A percentile compares a stretch with the other conserved stretches of the same genome.
These are phyloP conservation scores for Eimeria praecox DNA, from an alignment of 169 alveolate genomes.

Conservation along the genomic window DNA sequence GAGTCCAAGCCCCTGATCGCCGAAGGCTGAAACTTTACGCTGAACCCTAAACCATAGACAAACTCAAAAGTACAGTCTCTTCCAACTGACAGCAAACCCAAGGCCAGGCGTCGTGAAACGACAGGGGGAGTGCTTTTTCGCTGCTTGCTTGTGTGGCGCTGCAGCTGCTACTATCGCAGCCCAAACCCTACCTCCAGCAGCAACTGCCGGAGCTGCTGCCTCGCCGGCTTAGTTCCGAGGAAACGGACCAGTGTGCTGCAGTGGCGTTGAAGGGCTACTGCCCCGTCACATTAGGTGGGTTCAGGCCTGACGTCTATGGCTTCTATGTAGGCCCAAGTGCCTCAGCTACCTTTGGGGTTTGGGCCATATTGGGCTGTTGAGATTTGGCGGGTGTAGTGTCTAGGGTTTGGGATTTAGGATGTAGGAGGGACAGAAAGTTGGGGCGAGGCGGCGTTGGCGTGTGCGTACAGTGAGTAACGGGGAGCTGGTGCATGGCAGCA, in stretches of 20 bases:
- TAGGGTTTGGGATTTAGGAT: background rate
- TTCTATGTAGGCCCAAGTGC: background rate
- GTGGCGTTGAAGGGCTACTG: conserved; percentile 50
- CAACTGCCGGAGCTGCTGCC: conserved; percentile 63
- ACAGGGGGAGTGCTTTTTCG: background rate
- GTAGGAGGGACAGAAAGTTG: background rate
- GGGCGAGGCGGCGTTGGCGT: background rate
- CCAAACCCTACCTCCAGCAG: conserved; percentile 45
- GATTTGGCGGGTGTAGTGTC: background rate
- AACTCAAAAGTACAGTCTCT: background rate
- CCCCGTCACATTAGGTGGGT: conserved; percentile 63
- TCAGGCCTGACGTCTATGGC: background rate
- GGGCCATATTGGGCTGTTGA: background rate
- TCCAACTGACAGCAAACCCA: background rate
- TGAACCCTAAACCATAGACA: background rate
- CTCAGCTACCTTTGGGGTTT: background rate
- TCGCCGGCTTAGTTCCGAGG: conserved; percentile 9
- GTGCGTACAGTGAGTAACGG: conserved; percentile 40
- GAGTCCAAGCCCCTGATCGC: background rate
- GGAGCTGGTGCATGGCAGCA: conserved; percentile 39
- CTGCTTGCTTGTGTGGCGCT: background rate
- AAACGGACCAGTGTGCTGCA: background rate
- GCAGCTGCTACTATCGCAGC: conserved; percentile 59
- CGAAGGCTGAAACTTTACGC: background rate
- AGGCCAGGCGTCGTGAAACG: background rate